Conservation (phyloP, 139 green algal species). For the Tetraselmis striata region DNA sequence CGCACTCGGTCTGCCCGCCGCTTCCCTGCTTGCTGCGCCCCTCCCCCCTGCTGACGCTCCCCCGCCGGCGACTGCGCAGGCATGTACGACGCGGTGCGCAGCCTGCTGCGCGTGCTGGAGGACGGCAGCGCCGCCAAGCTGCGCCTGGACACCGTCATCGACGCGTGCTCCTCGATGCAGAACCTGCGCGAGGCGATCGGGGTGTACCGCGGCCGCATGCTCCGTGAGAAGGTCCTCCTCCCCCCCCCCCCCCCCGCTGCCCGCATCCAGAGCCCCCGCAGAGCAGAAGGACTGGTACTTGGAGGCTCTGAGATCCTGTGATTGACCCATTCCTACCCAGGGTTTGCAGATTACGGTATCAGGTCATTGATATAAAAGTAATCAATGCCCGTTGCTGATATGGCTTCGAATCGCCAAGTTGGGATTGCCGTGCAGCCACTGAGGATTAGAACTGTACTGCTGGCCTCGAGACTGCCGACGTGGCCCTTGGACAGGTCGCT, state of each 20-base stretch:
- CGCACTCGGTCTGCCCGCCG: background rate
- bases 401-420: background rate
- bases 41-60: background rate
- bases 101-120: constrained; percentile 61
- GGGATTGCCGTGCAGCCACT: background rate
- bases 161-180: constrained; percentile 68
- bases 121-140: constrained; percentile 46
- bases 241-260: too few species aligned
- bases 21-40: background rate
- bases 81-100: constrained; percentile 76
- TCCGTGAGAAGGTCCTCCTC: constrained; percentile 43
- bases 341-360: too few species aligned
- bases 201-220: constrained; percentile 69
- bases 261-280: background rate
- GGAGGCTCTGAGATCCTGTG: too few species aligned
- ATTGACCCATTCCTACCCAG: too few species aligned
- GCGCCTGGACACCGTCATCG: constrained; percentile 72
- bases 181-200: constrained; percentile 77
- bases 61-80: constrained; percentile 27
- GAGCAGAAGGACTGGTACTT: too few species aligned
- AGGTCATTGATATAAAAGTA: too few species aligned
- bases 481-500: too few species aligned
- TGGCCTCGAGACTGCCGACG: too few species aligned
- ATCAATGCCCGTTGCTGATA: too few species aligned
- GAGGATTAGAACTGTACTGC: too few species aligned